These are phyloP conservation scores for Bimuria novae-zelandiae DNA, from an alignment of 2,329 filamentous ascomycete species.

Conservation along the genomic window DNA sequence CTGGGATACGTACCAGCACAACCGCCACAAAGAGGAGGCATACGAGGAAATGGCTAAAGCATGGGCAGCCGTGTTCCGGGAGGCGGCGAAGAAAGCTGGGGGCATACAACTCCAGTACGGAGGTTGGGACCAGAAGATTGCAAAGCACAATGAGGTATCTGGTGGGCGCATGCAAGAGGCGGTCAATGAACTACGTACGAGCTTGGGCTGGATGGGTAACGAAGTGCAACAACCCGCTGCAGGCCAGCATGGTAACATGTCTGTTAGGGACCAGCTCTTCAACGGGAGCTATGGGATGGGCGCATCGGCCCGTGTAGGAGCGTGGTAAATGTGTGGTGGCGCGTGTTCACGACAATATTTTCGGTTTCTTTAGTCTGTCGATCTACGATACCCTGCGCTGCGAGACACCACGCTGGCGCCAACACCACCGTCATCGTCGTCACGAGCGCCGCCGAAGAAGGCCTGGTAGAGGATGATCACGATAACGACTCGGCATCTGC, in stretches of 20 bases:
- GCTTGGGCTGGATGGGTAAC: slow-evolving; percentile 77
- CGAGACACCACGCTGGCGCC: not conserved
- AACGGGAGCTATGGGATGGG: slow-evolving; percentile 61
- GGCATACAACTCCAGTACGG: slow-evolving; percentile 88
- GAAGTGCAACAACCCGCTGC: slow-evolving; percentile 25
- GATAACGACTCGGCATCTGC: slow-evolving; percentile 40
- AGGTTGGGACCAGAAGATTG: slow-evolving; percentile 87
- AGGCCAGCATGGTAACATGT: slow-evolving; percentile 36
- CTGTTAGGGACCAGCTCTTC: slow-evolving; percentile 54
- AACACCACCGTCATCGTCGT: not conserved
- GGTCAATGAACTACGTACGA: slow-evolving; percentile 73
- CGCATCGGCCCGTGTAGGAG: slow-evolving; percentile 60
- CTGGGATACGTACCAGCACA: slow-evolving; percentile 87
- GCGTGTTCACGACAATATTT: not conserved
- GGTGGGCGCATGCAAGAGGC: slow-evolving; percentile 80
- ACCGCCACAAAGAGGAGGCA: slow-evolving; percentile 89
- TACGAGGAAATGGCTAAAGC: slow-evolving; percentile 96
- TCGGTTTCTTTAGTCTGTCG: slow-evolving; percentile 1
- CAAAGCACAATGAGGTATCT: slow-evolving; percentile 85
- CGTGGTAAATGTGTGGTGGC: slow-evolving; percentile 50
- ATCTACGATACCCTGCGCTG: slow-evolving; percentile 7
- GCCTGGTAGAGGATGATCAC: slow-evolving; percentile 20
- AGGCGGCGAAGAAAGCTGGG: slow-evolving; percentile 87
- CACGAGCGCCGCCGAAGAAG: not conserved
- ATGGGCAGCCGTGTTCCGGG: slow-evolving; percentile 88